Evolutionary conservation across 257 asterid species (phyloP).

Genomic region (Ligustrum vulgare): DNA sequence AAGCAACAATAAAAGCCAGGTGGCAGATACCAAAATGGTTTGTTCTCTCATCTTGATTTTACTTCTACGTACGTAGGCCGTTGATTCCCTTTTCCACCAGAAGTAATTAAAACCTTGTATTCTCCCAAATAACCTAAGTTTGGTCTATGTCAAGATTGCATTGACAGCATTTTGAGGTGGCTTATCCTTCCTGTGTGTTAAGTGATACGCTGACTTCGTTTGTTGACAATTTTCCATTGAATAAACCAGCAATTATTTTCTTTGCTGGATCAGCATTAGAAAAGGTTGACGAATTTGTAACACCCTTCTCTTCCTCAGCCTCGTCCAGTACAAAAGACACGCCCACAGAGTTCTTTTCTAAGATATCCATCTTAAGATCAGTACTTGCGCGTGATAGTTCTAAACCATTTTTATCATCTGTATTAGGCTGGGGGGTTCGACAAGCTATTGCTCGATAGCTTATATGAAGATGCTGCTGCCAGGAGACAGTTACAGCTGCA

Average conservation of each 20-base stretch:
- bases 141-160: not conserved
- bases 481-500: constrained; percentile 64
- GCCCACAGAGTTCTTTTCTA: not conserved
- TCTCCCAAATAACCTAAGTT: not conserved
- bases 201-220: not conserved
- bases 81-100: not conserved
- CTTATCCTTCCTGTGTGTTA: not conserved
- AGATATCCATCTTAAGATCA: not conserved
- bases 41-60: constrained; percentile 3
- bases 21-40: constrained; percentile 51
- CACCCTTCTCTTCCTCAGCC: constrained; percentile 2
- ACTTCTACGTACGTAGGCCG: not conserved
- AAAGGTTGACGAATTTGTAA: not conserved
- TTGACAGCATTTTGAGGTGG: not conserved
- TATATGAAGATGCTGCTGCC: constrained; percentile 70
- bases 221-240: not conserved
- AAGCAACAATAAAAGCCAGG: constrained; percentile 52
- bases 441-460: constrained; percentile 71
- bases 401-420: not conserved
- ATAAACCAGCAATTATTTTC: not conserved
- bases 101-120: not conserved
- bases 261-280: not conserved
- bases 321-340: not conserved
- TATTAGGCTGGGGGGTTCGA: constrained; percentile 78
- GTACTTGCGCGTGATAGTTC: not conserved